Percentiles rank a stretch among this genome's conserved stretches.
Evolutionary conservation across 768 basidiomycete genomes (phyloP).

Genomic region (Epithele typhae): DNA sequence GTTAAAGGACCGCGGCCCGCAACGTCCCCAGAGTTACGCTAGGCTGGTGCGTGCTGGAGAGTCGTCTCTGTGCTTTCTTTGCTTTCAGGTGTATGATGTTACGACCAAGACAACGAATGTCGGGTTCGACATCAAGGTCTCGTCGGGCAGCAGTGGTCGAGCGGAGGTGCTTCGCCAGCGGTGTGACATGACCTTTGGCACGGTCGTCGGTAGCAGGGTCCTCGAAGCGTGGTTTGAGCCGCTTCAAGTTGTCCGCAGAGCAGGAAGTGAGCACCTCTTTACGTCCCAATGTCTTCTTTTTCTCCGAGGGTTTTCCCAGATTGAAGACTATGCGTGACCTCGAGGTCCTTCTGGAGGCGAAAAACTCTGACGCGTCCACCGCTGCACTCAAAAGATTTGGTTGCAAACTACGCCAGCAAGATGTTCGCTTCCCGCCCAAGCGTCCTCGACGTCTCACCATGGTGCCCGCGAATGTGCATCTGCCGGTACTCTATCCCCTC

Average conservation of each 20-base stretch:
- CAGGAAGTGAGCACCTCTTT: no score
- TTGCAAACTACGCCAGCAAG: conserved; percentile 26
- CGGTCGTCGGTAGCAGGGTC: conserved; percentile 34
- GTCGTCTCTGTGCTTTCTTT: no score
- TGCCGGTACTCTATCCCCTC: conserved; percentile 51
- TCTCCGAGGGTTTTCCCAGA: conserved; percentile 16
- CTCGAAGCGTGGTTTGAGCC: conserved; percentile 35
- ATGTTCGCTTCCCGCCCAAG: conserved; percentile 35
- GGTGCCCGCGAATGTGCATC: conserved; percentile 44
- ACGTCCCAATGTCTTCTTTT: no score
- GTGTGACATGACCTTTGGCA: conserved; percentile 34
- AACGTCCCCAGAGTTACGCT: no score
- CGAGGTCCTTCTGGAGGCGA: conserved; percentile 25
- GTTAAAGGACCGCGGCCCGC: no score
- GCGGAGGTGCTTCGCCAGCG: conserved; percentile 33
- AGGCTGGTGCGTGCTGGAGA: no score
- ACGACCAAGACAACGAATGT: conserved; percentile 9
- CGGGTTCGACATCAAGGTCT: conserved; percentile 27
- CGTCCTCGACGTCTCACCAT: conserved; percentile 39
- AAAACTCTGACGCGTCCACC: conserved; percentile 23
- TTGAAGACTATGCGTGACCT: conserved; percentile 39
- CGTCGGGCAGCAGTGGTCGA: conserved; percentile 29
- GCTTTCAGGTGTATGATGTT: conserved; percentile 26
- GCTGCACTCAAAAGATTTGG: conserved; percentile 26
- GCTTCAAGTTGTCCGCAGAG: conserved; percentile 34